Evolutionary conservation across 331 rosid species (phyloP), one percentile per base, ranked within the genome.

Genomic region (Arachis monticola): DNA sequence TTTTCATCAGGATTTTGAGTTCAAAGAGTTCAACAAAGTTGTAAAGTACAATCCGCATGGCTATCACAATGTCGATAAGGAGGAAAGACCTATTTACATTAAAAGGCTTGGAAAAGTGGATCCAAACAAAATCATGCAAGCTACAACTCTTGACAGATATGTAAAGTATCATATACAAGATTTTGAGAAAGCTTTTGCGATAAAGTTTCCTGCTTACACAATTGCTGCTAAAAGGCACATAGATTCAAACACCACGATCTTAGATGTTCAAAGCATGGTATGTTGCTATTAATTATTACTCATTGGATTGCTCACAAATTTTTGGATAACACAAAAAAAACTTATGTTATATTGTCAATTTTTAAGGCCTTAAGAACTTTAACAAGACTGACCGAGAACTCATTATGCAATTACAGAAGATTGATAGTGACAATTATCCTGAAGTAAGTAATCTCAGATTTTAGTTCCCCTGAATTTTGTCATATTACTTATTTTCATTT

Each of bases 101-200:
- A 97, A 94, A 84, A 90, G 97, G 60, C 86, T 94, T 85, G 99
- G 97, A 70, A 94, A 76, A 81, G 97, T 94, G 38, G 97, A 94
- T 69, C 93, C 99, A 10, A 78, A 87, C 89, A 94, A 87, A 81
- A 88, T 94, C 47, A 94, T 94, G 99, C 97, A 92, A 84, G 93
- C 82, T 62, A 94, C 99, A 5, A 86, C 84, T 31, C 73, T 94
- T 96, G 99, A 94, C 77, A 96, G 97, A 60, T 94, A 94, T 86
- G 79, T 94, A 42, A 94, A 58, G 81, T 94, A 94, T 80, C 99
- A 94, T 30, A 93, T 92, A 2, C 91, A 78, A 50, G 99, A 90
- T 84, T 94, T 94, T 69, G 99, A 94, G 90, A 92, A 88, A 72
- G 67, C 87, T 76, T 92, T 94, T 83, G 85, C 90, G 99, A 94